These are phyloP conservation scores for Penicillium corylophilum DNA, from an alignment of 2,329 filamentous ascomycete genomes.

Conservation along the genomic window DNA sequence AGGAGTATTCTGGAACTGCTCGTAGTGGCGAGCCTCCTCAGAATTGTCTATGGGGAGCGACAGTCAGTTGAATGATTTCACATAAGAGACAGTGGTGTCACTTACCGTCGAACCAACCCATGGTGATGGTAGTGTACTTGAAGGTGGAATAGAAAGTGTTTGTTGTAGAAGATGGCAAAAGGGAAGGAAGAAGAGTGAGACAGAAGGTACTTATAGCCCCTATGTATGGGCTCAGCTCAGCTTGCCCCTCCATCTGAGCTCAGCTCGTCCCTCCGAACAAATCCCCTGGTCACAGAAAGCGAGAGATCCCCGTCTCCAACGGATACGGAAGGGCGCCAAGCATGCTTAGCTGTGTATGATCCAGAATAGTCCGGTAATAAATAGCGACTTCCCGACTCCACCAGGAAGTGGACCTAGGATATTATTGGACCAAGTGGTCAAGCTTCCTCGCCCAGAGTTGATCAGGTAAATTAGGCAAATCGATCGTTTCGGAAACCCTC, in stretches of 20 bases:
- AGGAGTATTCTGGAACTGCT: slow-evolving; percentile 10
- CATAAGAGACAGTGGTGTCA: background rate
- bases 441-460: background rate
- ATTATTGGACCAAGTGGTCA: background rate
- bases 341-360: background rate
- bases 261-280: background rate
- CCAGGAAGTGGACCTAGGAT: background rate
- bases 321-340: background rate
- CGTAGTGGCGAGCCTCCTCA: slow-evolving; percentile 50
- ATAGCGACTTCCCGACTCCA: background rate
- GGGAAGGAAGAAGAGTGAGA: background rate
- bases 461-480: background rate
- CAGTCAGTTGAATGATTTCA: slow-evolving; percentile 41
- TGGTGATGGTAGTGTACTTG: background rate
- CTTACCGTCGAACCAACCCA: slow-evolving; percentile 6
- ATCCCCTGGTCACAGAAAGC: background rate
- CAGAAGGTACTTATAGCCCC: background rate
- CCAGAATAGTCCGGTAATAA: background rate
- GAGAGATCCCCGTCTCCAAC: background rate
- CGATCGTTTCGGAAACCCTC: background rate
- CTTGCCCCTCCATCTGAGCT: too few species aligned
- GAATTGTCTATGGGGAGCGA: slow-evolving; percentile 38
- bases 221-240: background rate
- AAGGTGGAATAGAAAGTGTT: background rate
- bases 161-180: background rate